A percentile compares a stretch with the other conserved stretches of the same genome.
Evolutionary conservation across 2,329 filamentous ascomycete genomes (phyloP).

Genomic region (Fusarium marasasianum): DNA sequence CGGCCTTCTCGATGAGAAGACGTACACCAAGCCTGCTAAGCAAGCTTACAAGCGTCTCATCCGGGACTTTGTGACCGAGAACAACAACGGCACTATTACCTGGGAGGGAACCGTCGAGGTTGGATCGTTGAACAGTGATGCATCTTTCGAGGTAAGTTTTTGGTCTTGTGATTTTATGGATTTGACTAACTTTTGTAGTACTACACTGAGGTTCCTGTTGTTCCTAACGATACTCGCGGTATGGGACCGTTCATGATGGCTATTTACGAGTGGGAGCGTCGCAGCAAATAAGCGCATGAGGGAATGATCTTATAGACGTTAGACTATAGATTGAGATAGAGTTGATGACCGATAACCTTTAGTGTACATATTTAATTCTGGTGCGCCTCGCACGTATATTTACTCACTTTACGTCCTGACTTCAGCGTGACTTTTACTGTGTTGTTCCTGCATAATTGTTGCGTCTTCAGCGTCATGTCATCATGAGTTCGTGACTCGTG

Average conservation of each 20-base stretch:
- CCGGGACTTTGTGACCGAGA: slow-evolving; percentile 56
- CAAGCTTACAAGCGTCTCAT: slow-evolving; percentile 50
- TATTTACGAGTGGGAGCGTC: slow-evolving; percentile 42
- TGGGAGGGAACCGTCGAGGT: slow-evolving; percentile 63
- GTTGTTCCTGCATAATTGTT: accelerated
- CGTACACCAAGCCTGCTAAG: slow-evolving; percentile 34
- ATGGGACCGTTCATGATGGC: slow-evolving; percentile 45
- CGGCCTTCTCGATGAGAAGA: slow-evolving; percentile 39
- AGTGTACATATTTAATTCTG: neutral
- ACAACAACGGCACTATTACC: slow-evolving; percentile 58
- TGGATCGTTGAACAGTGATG: slow-evolving; percentile 59
- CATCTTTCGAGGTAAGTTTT: slow-evolving; percentile 57
- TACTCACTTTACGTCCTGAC: neutral
- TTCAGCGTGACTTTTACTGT: accelerated
- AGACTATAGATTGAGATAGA: slow-evolving; percentile 3
- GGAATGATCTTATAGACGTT: neutral
- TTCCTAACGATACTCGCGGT: slow-evolving; percentile 43
- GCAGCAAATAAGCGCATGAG: slow-evolving; percentile 10
- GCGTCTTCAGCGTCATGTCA: neutral
- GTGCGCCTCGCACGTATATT: neutral
- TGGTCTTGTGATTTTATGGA: accelerated
- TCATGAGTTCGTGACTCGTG: neutral
- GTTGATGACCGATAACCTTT: neutral
- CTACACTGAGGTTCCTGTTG: slow-evolving; percentile 40
- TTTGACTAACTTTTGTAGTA: slow-evolving; percentile 29